These are phyloP conservation scores for Phellopilus nigrolimitatus DNA, from an alignment of 1,284 basidiomycete genomes.

Conservation along the genomic window DNA sequence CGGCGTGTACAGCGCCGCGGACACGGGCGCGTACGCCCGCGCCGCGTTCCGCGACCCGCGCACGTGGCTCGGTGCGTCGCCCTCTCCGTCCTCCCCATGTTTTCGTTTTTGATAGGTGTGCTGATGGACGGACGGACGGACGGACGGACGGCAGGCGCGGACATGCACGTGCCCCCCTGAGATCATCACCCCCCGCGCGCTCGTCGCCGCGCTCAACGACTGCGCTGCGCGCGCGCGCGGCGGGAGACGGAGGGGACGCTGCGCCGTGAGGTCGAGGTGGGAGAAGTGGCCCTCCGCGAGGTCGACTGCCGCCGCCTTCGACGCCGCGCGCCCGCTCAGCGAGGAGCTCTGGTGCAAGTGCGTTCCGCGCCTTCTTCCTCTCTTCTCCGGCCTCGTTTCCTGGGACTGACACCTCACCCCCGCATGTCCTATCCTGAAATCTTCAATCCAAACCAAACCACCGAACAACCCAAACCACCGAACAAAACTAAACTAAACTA, in stretches of 20 bases:
- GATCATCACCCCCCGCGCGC: conserved; percentile 8
- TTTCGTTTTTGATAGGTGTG: neutral
- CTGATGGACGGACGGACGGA: neutral
- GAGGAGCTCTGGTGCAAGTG: too few relatives aligned
- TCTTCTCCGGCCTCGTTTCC: neutral
- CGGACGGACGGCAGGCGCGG: too few relatives aligned
- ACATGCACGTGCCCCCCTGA: conserved; percentile 16
- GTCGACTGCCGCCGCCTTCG: neutral
- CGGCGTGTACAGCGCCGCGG: conserved; percentile 7
- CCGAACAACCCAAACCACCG: neutral
- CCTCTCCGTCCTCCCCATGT: neutral
- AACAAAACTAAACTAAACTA: neutral
- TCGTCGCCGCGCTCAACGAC: conserved; percentile 11
- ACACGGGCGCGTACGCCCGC: conserved; percentile 15
- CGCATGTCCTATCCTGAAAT: neutral
- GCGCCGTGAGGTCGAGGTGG: neutral
- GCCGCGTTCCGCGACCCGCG: conserved; percentile 20
- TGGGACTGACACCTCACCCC: too few relatives aligned
- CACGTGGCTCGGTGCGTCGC: conserved; percentile 17
- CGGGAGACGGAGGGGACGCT: neutral
- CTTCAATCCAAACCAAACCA: neutral
- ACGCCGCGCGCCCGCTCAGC: neutral
- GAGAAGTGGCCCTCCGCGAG: neutral
- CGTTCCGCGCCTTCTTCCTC: too few relatives aligned
- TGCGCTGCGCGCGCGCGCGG: neutral